phyloP scores from a whole-genome alignment of 192 early-diverging fungal species.

The Coemansia sp. region DNA sequence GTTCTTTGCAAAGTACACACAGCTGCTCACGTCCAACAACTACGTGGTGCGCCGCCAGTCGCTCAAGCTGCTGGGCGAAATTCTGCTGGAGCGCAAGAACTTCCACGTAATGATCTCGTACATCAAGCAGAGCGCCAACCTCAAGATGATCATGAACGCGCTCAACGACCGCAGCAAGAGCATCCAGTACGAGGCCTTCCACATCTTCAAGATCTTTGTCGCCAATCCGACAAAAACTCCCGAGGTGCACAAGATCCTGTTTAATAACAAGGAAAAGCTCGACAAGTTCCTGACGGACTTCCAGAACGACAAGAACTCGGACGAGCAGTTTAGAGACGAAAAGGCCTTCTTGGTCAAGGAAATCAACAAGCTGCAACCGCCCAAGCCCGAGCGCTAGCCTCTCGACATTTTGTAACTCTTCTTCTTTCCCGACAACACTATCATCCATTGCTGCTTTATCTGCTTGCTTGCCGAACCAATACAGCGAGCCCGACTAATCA shows the following conservation, averaged over 20 bases:
- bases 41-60: constrained; percentile 99
- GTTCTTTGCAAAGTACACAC: constrained; percentile 66
- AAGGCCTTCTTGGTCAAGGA: constrained; percentile 93
- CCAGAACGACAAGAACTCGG: constrained; percentile 93
- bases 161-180: constrained; percentile 92
- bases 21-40: constrained; percentile 81
- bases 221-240: constrained; percentile 97
- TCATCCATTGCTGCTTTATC: too few species aligned
- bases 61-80: constrained; percentile 96
- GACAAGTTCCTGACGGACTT: constrained; percentile 84
- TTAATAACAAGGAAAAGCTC: constrained; percentile 88
- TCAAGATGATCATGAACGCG: constrained; percentile 98
- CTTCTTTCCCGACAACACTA: too few species aligned
- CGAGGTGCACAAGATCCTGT: constrained; percentile 85
- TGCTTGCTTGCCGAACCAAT: too few species aligned
- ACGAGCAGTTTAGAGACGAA: constrained; percentile 99
- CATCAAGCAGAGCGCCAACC: constrained; percentile 85
- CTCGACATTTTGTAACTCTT: too few species aligned
- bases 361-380: constrained; percentile 56
- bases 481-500: too few species aligned
- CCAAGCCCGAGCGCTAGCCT: background rate
- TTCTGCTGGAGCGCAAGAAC: constrained; percentile 93
- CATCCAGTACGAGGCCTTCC: constrained; percentile 99
- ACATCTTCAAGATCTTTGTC: constrained; percentile 99
- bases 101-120: constrained; percentile 93